Conservation (phyloP, 2,329 filamentous ascomycete species). For the Fusarium decemcellulare region DNA sequence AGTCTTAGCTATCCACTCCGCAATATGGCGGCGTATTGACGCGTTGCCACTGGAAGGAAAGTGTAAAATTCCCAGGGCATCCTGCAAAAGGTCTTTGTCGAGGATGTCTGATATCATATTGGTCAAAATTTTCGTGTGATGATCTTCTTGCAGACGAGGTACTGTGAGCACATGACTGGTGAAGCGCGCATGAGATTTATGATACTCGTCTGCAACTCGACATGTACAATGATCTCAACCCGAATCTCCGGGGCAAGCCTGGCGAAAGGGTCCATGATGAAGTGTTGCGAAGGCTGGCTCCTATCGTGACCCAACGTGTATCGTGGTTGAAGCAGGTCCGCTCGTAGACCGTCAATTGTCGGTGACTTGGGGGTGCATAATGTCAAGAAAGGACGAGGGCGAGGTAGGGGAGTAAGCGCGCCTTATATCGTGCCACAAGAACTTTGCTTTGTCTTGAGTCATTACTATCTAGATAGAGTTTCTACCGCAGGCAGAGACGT, state of each 20-base stretch:
- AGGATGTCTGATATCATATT: not conserved
- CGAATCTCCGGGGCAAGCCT: not conserved
- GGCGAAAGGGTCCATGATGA: constrained; percentile 3
- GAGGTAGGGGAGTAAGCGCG: too few species aligned
- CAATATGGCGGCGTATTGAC: not conserved
- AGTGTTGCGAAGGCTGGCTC: not conserved
- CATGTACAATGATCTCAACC: not conserved
- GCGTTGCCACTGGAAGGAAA: not conserved
- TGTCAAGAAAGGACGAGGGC: too few species aligned
- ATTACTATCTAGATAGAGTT: too few species aligned
- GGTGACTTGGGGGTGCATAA: too few species aligned
- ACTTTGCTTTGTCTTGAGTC: too few species aligned
- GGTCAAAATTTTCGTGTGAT: not conserved
- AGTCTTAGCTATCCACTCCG: not conserved
- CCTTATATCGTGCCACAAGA: too few species aligned
- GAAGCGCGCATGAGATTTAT: constrained; percentile 9
- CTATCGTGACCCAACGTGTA: too few species aligned
- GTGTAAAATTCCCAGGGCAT: constrained; percentile 4
- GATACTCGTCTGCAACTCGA: constrained; percentile 7
- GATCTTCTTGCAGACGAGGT: not conserved
- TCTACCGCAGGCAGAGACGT: too few species aligned
- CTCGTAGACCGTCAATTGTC: too few species aligned
- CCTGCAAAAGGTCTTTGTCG: not conserved
- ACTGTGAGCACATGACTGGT: constrained; percentile 11
- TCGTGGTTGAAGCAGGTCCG: too few species aligned